Conservation (phyloP, 78 protist species). For the Dictyostelium brefeldianum region DNA sequence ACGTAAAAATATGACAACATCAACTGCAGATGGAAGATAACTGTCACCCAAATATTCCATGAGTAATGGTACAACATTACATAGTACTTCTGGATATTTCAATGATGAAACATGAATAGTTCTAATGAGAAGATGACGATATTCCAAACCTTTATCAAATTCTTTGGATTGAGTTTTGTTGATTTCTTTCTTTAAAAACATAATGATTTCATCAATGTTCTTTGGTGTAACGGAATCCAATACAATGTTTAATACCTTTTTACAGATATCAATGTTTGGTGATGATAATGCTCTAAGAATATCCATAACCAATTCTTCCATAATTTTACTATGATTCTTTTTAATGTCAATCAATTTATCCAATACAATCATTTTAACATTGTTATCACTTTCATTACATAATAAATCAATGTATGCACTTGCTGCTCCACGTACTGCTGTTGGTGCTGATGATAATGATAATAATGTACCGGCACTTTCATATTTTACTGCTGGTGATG, state of each 20-base stretch:
- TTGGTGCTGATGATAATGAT: conserved; percentile 91
- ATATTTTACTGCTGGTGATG: conserved; percentile 88
- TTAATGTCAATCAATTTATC: conserved; percentile 90
- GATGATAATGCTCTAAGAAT: conserved; percentile 90
- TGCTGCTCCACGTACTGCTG: conserved; percentile 94
- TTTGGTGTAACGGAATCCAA: conserved; percentile 88
- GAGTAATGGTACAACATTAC: conserved; percentile 91
- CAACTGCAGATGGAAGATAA: conserved; percentile 81
- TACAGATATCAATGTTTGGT: conserved; percentile 94
- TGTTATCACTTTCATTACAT: conserved; percentile 92
- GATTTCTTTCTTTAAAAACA: conserved; percentile 94
- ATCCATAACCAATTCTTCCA: conserved; percentile 96
- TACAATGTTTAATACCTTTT: conserved; percentile 89
- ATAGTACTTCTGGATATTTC: conserved; percentile 94
- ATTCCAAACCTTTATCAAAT: conserved; percentile 85
- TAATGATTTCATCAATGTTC: conserved; percentile 90
- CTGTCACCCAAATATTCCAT: conserved; percentile 93
- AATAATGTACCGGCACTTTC: conserved; percentile 88
- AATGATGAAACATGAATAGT: conserved; percentile 94
- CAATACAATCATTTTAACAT: conserved; percentile 95
- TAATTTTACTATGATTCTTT: conserved; percentile 77
- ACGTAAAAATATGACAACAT: conserved; percentile 89
- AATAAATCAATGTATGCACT: conserved; percentile 90
- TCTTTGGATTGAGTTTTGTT: conserved; percentile 76
- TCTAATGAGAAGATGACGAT: conserved; percentile 91